phyloP scores from a whole-genome alignment of 192 early-diverging fungal species.

The Backusella mclennaniae region DNA sequence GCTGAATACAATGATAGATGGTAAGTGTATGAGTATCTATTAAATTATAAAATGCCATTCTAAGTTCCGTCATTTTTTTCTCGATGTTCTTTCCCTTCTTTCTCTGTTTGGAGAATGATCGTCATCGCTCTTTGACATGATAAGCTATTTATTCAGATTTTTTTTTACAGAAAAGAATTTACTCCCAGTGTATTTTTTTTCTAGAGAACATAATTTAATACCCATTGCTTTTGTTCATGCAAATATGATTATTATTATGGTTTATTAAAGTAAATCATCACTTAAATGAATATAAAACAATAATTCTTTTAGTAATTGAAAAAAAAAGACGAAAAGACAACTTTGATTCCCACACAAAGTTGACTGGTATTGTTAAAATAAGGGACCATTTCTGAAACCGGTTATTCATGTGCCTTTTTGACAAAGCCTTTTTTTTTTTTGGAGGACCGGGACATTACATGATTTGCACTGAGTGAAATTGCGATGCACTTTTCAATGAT shows the following conservation, averaged over 20 bases:
- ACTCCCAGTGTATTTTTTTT: too few species aligned
- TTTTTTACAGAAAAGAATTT: too few species aligned
- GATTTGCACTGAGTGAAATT: neutral
- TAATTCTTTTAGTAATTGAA: neutral
- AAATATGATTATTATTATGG: neutral
- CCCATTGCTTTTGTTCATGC: neutral
- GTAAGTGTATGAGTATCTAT: too few species aligned
- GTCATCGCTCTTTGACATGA: too few species aligned
- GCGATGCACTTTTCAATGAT: too few species aligned
- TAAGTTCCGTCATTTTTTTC: too few species aligned
- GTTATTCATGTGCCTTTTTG: neutral
- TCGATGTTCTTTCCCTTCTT: too few species aligned
- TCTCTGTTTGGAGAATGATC: too few species aligned
- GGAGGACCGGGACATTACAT: neutral
- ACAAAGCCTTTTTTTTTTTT: neutral
- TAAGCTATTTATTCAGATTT: too few species aligned
- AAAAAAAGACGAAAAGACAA: neutral
- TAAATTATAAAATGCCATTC: too few species aligned
- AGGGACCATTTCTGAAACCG: neutral
- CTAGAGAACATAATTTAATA: too few species aligned
- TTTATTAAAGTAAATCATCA: conserved; percentile 1
- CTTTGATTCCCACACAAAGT: neutral
- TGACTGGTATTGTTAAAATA: neutral
- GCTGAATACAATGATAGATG: too few species aligned
- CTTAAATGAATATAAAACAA: conserved; percentile 5